Base-by-base conservation (phyloP, 2,329 filamentous ascomycete species). In the Colletotrichum horii region DNA sequence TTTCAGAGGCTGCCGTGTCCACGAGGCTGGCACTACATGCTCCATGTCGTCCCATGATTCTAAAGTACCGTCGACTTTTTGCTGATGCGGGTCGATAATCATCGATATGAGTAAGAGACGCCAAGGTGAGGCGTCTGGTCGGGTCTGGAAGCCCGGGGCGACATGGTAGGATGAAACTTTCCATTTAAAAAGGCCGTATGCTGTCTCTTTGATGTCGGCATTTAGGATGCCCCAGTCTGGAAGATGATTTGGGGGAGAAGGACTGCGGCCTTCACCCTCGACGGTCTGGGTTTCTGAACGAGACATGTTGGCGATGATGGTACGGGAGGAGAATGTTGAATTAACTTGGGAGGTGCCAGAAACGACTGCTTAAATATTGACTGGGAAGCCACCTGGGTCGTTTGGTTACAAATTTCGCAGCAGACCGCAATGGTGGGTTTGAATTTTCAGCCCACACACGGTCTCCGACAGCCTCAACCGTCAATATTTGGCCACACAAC, bases 1-100 rank as follows among this genome's bases (percentile, higher is more conserved):
- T 0, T 52, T 22, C n/a, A 22, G 43, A 22, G 43, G 43, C n/a
- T 52, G 43, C 0, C 11, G 43, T 1, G 1, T 1, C 8, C 12
- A 14, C 0, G 6, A 4, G 2, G 22, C 43, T 24, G 43, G 43
- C 43, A 48, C 43, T 4, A 2, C 3, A 22, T 48, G n/a, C 43
- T 52, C n/a, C n/a, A 14, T 9, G 1, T 52, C 43, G n/a, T 52
- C n/a, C 43, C 43, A 52, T 2, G 43, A 52, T 52, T 52, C 0
- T 14, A 52, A 24, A 22, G 11, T 22, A 11, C 12, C n/a, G 43
- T 52, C 43, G 43, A 9, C 1, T 6, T 52, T 8, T 52, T 14
- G 2, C n/a, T 52, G 11, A 52, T 52, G 43, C 43, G n/a, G n/a
- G 43, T 52, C 43, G 4, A 52, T 4, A n/a, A 52, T 3, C 43